A percentile compares a stretch with the other conserved stretches of the same genome.
phyloP scores from a whole-genome alignment of 1,139 yeast genomes.

The Suhomyces yuchorum region DNA sequence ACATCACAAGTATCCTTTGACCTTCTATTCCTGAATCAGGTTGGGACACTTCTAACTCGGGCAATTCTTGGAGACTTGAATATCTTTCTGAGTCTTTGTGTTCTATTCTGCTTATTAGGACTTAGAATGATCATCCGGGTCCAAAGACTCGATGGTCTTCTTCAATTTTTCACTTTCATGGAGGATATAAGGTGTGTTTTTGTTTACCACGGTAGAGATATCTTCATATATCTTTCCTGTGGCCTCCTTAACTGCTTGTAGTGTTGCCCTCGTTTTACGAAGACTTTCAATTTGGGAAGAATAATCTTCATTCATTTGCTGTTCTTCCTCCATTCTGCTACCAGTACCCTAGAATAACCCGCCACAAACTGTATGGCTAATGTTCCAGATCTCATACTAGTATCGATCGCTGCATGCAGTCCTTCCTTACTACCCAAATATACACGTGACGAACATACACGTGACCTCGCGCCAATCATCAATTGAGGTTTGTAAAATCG shows the following conservation, averaged over 20 bases:
- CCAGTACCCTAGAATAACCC: neutral
- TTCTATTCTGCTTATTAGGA: too few relatives aligned
- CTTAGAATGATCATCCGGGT: too few relatives aligned
- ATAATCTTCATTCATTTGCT: neutral
- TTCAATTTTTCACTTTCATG: slow-evolving; percentile 7
- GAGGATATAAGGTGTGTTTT: slow-evolving; percentile 17
- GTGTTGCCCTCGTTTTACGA: slow-evolving; percentile 31
- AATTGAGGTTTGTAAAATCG: slow-evolving; percentile 7
- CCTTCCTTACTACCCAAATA: too few relatives aligned
- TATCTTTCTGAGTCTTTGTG: too few relatives aligned
- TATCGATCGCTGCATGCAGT: too few relatives aligned
- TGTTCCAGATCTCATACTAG: too few relatives aligned
- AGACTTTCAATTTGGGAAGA: slow-evolving; percentile 23
- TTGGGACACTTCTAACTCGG: neutral
- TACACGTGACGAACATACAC: too few relatives aligned
- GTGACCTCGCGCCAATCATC: slow-evolving; percentile 11
- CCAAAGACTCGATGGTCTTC: slow-evolving; percentile 2
- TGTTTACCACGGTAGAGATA: slow-evolving; percentile 22
- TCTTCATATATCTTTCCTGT: slow-evolving; percentile 31
- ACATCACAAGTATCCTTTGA: too few relatives aligned
- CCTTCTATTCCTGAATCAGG: too few relatives aligned
- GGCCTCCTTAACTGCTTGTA: slow-evolving; percentile 33
- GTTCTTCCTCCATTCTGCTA: neutral
- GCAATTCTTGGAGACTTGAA: too few relatives aligned
- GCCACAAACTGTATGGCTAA: too few relatives aligned